A percentile compares a stretch with the other conserved stretches of the same genome.
Conservation (phyloP, 1,284 basidiomycete genomes). For the Dichomitus squalens region DNA sequence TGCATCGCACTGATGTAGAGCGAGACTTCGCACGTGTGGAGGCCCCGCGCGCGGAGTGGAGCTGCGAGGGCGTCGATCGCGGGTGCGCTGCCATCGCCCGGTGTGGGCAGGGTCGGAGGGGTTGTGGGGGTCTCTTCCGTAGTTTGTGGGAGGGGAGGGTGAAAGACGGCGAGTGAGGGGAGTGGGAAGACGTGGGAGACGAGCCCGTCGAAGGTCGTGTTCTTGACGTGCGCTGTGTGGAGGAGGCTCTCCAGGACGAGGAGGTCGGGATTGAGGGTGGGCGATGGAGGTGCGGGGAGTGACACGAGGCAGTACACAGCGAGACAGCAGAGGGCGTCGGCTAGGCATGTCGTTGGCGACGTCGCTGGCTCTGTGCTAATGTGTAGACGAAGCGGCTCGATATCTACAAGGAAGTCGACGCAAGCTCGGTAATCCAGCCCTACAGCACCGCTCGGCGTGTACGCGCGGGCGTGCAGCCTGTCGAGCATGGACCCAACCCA, state of each 20-base stretch:
- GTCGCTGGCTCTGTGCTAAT: constrained; percentile 3
- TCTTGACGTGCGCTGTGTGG: constrained; percentile 17
- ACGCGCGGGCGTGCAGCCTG: constrained; percentile 8
- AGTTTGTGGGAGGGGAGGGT: constrained; percentile 11
- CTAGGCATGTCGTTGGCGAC: constrained; percentile 15
- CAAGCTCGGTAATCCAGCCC: constrained; percentile 14
- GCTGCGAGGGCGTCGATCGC: constrained; percentile 36
- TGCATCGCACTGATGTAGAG: constrained; percentile 55
- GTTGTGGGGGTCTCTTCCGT: constrained; percentile 13
- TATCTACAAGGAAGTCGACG: constrained; percentile 24
- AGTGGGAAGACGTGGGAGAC: constrained; percentile 20
- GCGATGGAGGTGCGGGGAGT: constrained; percentile 10
- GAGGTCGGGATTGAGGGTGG: constrained; percentile 14
- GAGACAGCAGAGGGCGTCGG: constrained; percentile 35
- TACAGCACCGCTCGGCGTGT: background rate
- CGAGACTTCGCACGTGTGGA: constrained; percentile 49
- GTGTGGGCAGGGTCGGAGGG: constrained; percentile 3
- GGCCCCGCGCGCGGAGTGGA: constrained; percentile 35
- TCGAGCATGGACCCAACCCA: constrained; percentile 30
- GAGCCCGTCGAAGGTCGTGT: constrained; percentile 15
- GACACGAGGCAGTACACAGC: constrained; percentile 32
- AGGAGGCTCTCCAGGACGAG: constrained; percentile 26
- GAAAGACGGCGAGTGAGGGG: constrained; percentile 13
- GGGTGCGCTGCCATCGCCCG: background rate
- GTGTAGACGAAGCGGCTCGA: constrained; percentile 19